These are phyloP conservation scores for Ogataea minuta DNA, from an alignment of 805 yeast species.

Conservation along the genomic window DNA sequence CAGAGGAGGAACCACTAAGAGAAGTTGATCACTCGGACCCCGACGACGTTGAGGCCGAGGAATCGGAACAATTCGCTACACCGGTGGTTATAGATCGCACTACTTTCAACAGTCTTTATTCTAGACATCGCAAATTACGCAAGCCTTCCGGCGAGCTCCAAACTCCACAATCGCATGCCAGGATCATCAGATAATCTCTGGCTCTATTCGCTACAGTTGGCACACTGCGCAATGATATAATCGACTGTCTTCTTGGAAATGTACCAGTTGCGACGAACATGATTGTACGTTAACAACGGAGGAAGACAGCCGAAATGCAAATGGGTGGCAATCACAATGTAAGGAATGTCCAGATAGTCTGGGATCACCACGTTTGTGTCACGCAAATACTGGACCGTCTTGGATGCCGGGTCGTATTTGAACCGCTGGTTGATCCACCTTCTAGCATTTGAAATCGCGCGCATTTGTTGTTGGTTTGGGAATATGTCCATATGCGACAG, in stretches of 20 bases:
- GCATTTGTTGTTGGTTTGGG: constrained; percentile 31
- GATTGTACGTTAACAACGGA: constrained; percentile 26
- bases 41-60: constrained; percentile 10
- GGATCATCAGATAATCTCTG: constrained; percentile 21
- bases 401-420: constrained; percentile 19
- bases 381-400: constrained; percentile 28
- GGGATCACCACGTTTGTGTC: constrained; percentile 31
- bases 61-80: constrained; percentile 13
- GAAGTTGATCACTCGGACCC: constrained; percentile 2
- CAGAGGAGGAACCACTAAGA: not conserved
- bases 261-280: constrained; percentile 31
- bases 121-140: constrained; percentile 15
- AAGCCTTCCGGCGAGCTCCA: constrained; percentile 15
- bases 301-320: constrained; percentile 24
- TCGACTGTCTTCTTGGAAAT: constrained; percentile 30
- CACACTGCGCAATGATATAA: constrained; percentile 25
- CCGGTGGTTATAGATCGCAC: constrained; percentile 24
- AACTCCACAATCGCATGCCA: constrained; percentile 21
- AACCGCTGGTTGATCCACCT: constrained; percentile 35
- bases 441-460: constrained; percentile 32
- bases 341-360: constrained; percentile 30
- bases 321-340: constrained; percentile 32
- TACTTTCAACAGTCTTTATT: constrained; percentile 13
- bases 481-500: constrained; percentile 23
- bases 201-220: constrained; percentile 16